Conservation (phyloP, 2,329 filamentous ascomycete genomes). For the Dactylellina parvicollis region DNA sequence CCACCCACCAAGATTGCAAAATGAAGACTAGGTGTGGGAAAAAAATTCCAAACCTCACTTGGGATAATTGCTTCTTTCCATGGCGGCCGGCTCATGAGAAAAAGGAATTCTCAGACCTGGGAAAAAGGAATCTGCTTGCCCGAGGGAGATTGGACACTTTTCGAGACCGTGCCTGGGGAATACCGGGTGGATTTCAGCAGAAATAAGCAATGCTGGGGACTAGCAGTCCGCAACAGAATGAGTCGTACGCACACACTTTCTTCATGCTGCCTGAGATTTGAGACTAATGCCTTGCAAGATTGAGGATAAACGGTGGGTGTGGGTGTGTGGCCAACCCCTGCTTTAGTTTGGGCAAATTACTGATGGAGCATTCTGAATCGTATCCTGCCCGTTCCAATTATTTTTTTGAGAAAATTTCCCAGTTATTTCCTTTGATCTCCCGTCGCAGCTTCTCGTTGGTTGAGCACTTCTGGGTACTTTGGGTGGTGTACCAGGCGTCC, state of each 20-base stretch:
- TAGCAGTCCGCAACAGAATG: constrained; percentile 44
- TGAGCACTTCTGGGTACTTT: constrained; percentile 17
- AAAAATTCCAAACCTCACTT: constrained; percentile 34
- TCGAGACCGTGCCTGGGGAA: constrained; percentile 44
- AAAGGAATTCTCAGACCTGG: constrained; percentile 20
- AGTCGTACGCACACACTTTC: constrained; percentile 50
- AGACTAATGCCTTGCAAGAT: constrained; percentile 43
- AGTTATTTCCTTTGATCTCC: constrained; percentile 4
- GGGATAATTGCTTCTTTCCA: constrained; percentile 18
- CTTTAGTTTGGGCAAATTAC: constrained; percentile 47
- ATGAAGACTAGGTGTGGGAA: constrained; percentile 35
- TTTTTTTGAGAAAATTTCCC: neutral
- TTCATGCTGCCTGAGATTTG: constrained; percentile 42
- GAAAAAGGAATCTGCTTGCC: constrained; percentile 37
- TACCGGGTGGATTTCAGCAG: constrained; percentile 25
- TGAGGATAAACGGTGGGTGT: constrained; percentile 45
- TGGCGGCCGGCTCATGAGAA: constrained; percentile 23
- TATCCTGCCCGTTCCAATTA: constrained; percentile 23
- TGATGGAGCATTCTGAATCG: constrained; percentile 41
- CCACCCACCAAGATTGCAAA: constrained; percentile 35
- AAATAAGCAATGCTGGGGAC: constrained; percentile 38
- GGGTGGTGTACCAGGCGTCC: neutral
- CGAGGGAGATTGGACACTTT: constrained; percentile 48
- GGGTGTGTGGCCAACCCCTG: constrained; percentile 41
- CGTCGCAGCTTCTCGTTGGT: neutral